Base-by-base conservation (phyloP, 2,329 filamentous ascomycete species). In the Aaosphaeria arxii region DNA sequence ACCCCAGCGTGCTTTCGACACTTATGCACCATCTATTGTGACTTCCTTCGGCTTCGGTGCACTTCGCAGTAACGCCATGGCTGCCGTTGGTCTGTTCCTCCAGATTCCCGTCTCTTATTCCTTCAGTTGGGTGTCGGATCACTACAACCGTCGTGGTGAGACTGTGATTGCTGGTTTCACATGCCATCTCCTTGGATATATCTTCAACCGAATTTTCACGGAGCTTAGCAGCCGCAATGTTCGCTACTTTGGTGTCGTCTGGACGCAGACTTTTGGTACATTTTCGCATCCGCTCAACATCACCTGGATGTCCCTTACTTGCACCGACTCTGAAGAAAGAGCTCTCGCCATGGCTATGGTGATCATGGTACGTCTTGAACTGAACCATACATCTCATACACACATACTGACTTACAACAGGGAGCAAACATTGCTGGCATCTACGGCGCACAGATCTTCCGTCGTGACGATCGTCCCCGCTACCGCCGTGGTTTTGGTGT, bases 371-470 rank as follows among this genome's bases (percentile, higher is more conserved):
- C 69, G 67, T 57, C 7, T 31, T 42, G 32, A 43, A 35, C 43
- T 13, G 30, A 24, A 13, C 7, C 30, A 13, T 17, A 40, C 7
- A 40, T 28, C 39, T 24, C 39, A 11, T 28, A 7, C 17, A 11
- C 39, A 9, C 7, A 40, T 40, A 40, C 11, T 11, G 7, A 11
- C 5, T 32, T 83, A 44, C 82, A 84, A 50, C 84, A 84, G 81
- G 77, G 78, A 17, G 82, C 80, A 42, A 85, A 85, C 54, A 79
- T 78, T 29, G 80, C 81, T 0, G 81, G 80, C 24, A 84, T 85
- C 44, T 81, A 82, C 46, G 82, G 81, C 4, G 79, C 79, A 0
- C 81, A 84, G 58, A 78, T 84, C 50, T 84, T 84, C 72, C 77
- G 77, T 24, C 53, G 64, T 0, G 77, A 81, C 45, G 79, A 82